Percentiles rank a stretch among this genome's conserved stretches.
Evolutionary conservation across 768 basidiomycete genomes (phyloP).

Genomic region (Tricholoma bakamatsutake): DNA sequence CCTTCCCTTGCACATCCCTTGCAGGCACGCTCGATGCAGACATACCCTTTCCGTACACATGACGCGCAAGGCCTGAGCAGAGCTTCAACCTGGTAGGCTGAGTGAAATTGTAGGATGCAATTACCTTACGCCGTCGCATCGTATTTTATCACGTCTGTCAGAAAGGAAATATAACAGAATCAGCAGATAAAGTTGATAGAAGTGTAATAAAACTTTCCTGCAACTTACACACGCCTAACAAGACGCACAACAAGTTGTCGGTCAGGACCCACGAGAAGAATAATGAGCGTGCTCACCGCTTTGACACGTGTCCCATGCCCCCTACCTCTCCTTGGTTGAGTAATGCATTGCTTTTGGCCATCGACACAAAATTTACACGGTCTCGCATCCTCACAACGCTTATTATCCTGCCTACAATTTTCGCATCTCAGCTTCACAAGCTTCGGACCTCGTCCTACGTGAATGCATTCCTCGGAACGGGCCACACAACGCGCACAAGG

Average conservation of each 20-base stretch:
- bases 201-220: slow-evolving; percentile 35
- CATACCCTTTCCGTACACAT: slow-evolving; percentile 44
- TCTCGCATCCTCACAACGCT: slow-evolving; percentile 52
- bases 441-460: slow-evolving; percentile 51
- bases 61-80: slow-evolving; percentile 41
- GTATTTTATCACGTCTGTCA: slow-evolving; percentile 53
- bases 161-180: slow-evolving; percentile 1
- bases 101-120: not conserved
- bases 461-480: slow-evolving; percentile 49
- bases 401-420: slow-evolving; percentile 48
- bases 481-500: slow-evolving; percentile 56
- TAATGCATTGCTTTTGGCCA: slow-evolving; percentile 41
- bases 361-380: slow-evolving; percentile 51
- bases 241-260: slow-evolving; percentile 4
- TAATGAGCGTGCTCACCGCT: slow-evolving; percentile 35
- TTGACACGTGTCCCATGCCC: slow-evolving; percentile 59
- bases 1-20: slow-evolving; percentile 39
- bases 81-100: not conserved
- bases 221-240: slow-evolving; percentile 54
- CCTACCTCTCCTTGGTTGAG: slow-evolving; percentile 44
- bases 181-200: slow-evolving; percentile 7
- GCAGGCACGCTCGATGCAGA: slow-evolving; percentile 48
- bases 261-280: slow-evolving; percentile 6
- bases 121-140: slow-evolving; percentile 55
- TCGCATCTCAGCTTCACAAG: slow-evolving; percentile 56